Base-by-base conservation (phyloP, 352 stramenopile species). In the Globisporangium orthogonon region DNA sequence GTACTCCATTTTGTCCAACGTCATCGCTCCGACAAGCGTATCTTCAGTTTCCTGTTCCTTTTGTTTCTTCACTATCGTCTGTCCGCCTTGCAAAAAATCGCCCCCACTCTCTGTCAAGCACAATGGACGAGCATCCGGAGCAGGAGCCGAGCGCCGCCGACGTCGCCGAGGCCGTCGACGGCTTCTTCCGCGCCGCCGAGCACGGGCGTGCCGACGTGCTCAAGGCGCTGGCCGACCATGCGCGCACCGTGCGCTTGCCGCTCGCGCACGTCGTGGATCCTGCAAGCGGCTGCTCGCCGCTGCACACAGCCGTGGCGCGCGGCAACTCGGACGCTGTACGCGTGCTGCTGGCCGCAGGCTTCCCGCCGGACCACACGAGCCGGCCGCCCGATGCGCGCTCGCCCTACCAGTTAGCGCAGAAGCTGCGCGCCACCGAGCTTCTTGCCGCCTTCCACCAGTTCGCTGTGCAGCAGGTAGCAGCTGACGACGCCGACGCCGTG, bases 381-480 rank as follows among this genome's bases (percentile, higher is more conserved):
- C 18, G 61, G 10, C 30, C 65, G 7, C 15, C 18, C 11, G 35
- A n/a, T 10, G 23, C 50, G 18, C 44, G 52, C 41, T 86, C 84
- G 7, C 71, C 85, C 29, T 94, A 92, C 60, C 65, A 66, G 47
- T 52, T 95, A 30, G 83, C 85, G 14, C 62, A 86, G 60, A 61
- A 84, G 47, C 62, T 85, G 28, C 69, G 83, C 46, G 72, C 73
- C 30, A 56, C 70, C 37, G 78, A 91, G 39, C 63, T 92, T 28
- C 51, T 95, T 31, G 73, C 86, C 52, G 83, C 92, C 29, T 95
- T 95, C 56, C 80, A 90, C 56, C 85, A 95, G 65, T 95, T 92
- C 61, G 63, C 83, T n/a, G 83, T 95, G 47, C 85, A 95, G 57
- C 75, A 95, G 49, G 70, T 95, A 35, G 85, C 85, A 23, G 71